Conservation (phyloP, 805 yeast species). For the Ogataea zsoltii region DNA sequence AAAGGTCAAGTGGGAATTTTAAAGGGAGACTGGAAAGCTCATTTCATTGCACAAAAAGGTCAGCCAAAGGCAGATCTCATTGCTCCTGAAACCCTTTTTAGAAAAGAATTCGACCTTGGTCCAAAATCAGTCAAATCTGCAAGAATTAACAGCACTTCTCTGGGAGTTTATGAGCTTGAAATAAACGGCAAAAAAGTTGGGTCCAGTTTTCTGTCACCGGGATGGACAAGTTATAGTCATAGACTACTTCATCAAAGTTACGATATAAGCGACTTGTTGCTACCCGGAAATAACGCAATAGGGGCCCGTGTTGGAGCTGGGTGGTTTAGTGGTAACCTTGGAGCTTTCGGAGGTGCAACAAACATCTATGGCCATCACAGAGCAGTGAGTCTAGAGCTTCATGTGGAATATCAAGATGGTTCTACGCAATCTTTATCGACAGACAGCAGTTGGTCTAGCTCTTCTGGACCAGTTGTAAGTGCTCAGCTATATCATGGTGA, state of each 20-base stretch:
- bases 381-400: slow-evolving; percentile 22
- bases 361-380: slow-evolving; percentile 25
- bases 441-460: slow-evolving; percentile 21
- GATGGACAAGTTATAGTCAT: slow-evolving; percentile 29
- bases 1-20: slow-evolving; percentile 10
- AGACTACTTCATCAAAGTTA: slow-evolving; percentile 24
- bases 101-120: slow-evolving; percentile 5
- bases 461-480: slow-evolving; percentile 21
- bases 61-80: slow-evolving; percentile 7
- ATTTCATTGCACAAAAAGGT: slow-evolving; percentile 8
- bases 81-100: slow-evolving; percentile 13
- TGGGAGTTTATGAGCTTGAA: slow-evolving; percentile 26
- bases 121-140: slow-evolving; percentile 7
- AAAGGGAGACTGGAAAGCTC: slow-evolving; percentile 9
- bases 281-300: slow-evolving; percentile 16
- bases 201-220: slow-evolving; percentile 25
- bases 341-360: slow-evolving; percentile 26
- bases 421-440: slow-evolving; percentile 12
- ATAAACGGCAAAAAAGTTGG: slow-evolving; percentile 25
- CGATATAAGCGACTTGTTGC: slow-evolving; percentile 20
- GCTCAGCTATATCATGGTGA: slow-evolving; percentile 30
- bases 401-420: slow-evolving; percentile 20
- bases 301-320: slow-evolving; percentile 28
- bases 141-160: slow-evolving; percentile 23
- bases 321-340: slow-evolving; percentile 28